Conservation (phyloP, 495 filamentous ascomycete genomes). For the Rhizodiscina lignyota region DNA sequence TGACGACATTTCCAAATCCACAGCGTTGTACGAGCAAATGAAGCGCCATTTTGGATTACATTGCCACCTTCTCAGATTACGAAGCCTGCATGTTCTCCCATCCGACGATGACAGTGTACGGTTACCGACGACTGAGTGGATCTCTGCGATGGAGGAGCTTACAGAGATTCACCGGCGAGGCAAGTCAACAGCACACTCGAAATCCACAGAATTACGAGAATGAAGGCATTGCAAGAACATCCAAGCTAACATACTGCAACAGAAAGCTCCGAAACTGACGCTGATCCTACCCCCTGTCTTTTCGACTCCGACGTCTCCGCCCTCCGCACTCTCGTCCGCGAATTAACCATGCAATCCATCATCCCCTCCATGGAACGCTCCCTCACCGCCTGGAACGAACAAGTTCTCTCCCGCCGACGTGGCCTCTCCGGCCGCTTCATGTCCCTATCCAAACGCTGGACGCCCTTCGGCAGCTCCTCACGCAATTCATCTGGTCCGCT, state of each 20-base stretch:
- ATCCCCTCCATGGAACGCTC: constrained; percentile 90
- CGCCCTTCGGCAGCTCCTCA: constrained; percentile 50
- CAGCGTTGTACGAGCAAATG: constrained; percentile 87
- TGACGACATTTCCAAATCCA: constrained; percentile 80
- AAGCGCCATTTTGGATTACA: constrained; percentile 91
- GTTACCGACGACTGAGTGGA: constrained; percentile 70
- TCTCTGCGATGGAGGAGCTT: constrained; percentile 73
- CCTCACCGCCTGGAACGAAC: constrained; percentile 87
- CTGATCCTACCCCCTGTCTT: constrained; percentile 57
- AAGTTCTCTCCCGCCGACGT: constrained; percentile 75
- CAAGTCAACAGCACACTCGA: constrained; percentile 15
- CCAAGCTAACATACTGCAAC: too few species aligned
- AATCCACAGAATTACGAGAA: not conserved
- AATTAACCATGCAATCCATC: constrained; percentile 83
- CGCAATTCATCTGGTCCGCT: constrained; percentile 29
- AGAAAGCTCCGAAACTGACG: constrained; percentile 38
- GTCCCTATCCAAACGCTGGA: constrained; percentile 76
- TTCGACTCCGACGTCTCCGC: constrained; percentile 84
- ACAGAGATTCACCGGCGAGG: constrained; percentile 47
- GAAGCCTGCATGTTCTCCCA: constrained; percentile 68
- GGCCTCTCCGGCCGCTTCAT: constrained; percentile 81
- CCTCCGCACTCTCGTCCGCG: constrained; percentile 73
- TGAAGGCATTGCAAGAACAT: too few species aligned
- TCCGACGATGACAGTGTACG: constrained; percentile 84
- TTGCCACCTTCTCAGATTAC: constrained; percentile 76